phyloP scores from a whole-genome alignment of 1,284 basidiomycete species.

The Trametes hirsuta region DNA sequence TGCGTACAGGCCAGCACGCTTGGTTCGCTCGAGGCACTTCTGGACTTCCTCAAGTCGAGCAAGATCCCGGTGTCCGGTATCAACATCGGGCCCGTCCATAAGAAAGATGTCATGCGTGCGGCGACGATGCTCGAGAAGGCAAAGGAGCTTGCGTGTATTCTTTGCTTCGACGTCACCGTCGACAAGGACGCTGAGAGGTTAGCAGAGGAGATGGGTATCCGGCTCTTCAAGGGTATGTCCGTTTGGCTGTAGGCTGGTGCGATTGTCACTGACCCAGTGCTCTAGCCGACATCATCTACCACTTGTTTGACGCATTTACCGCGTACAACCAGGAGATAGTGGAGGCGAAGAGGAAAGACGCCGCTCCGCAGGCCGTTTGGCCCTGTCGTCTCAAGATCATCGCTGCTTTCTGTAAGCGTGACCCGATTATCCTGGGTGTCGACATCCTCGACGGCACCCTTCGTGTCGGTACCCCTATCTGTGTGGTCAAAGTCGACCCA shows the following conservation, averaged over 20 bases:
- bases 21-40: constrained; percentile 94
- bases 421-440: constrained; percentile 97
- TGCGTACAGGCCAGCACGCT: constrained; percentile 98
- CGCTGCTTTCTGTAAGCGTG: constrained; percentile 93
- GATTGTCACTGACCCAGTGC: background rate
- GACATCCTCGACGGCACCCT: constrained; percentile 95
- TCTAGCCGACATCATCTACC: constrained; percentile 96
- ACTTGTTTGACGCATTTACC: constrained; percentile 97
- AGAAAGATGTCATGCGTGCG: constrained; percentile 93
- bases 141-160: constrained; percentile 92
- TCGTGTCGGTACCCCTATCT: constrained; percentile 94
- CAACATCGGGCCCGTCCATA: constrained; percentile 98
- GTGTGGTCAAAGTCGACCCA: constrained; percentile 91
- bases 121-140: constrained; percentile 97
- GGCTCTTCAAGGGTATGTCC: constrained; percentile 84
- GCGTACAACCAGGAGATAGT: constrained; percentile 94
- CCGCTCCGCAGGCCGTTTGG: constrained; percentile 96
- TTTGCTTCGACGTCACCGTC: constrained; percentile 96
- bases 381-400: constrained; percentile 94
- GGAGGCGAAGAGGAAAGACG: constrained; percentile 92
- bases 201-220: constrained; percentile 93
- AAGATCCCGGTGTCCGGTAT: constrained; percentile 98
- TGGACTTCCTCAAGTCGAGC: constrained; percentile 94
- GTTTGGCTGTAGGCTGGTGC: background rate
- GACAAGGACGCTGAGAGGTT: constrained; percentile 92